Percentiles rank a stretch among this genome's conserved stretches.
These are phyloP conservation scores for Lotus japonicus DNA, from an alignment of 306 rosid genomes.

Conservation along the genomic window DNA sequence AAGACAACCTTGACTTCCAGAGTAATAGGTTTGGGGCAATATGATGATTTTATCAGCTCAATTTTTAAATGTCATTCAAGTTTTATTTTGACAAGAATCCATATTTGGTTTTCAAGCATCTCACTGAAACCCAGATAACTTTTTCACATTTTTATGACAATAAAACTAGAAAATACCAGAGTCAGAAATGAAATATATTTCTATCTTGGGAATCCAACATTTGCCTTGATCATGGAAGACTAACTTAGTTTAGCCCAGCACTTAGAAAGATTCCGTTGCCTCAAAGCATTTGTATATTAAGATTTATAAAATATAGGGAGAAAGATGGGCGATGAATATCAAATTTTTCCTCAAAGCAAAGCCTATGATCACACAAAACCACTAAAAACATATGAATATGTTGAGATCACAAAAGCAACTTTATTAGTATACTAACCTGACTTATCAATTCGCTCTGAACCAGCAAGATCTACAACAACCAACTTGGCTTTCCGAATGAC, in stretches of 20 bases:
- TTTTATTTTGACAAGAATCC: not conserved
- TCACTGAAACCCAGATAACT: not conserved
- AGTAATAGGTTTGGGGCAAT: not conserved
- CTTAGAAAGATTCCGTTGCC: not conserved
- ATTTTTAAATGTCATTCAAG: not conserved
- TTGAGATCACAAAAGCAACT: conserved; percentile 3
- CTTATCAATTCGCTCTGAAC: conserved; percentile 95
- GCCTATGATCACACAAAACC: conserved; percentile 3
- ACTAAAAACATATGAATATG: conserved; percentile 4
- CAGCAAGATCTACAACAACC: conserved; percentile 98
- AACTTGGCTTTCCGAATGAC: conserved; percentile 81
- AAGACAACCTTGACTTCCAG: conserved; percentile 4
- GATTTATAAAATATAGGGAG: not conserved
- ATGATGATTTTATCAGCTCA: not conserved
- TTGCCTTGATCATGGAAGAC: conserved; percentile 1
- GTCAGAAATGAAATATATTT: not conserved
- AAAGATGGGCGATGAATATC: not conserved
- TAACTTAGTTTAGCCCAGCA: conserved; percentile 2
- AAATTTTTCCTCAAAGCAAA: conserved; percentile 12
- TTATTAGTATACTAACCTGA: conserved; percentile 57
- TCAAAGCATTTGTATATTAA: conserved; percentile 8
- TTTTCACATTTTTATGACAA: not conserved
- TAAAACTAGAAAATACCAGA: conserved; percentile 5
- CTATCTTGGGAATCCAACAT: not conserved
- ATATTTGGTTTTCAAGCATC: conserved; percentile 12